Conservation (phyloP, 495 filamentous ascomycete genomes). For the Penicillium dipodomyicola region DNA sequence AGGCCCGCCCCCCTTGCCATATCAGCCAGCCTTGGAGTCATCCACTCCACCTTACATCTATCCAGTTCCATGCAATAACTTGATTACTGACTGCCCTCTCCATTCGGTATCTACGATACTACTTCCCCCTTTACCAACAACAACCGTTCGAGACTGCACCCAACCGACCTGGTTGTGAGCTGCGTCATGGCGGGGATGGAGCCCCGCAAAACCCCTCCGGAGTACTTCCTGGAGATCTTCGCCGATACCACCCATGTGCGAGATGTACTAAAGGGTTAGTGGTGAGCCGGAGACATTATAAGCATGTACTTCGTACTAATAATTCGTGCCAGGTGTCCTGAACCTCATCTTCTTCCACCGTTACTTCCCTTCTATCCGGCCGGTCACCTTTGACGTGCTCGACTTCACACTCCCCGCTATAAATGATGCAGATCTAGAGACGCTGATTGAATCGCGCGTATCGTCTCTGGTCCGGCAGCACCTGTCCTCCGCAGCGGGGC, state of each 20-base stretch:
- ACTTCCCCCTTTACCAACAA: constrained; percentile 4
- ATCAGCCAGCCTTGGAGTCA: constrained; percentile 8
- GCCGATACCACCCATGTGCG: constrained; percentile 77
- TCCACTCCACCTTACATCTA: constrained; percentile 14
- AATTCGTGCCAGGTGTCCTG: constrained; percentile 66
- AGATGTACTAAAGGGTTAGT: constrained; percentile 84
- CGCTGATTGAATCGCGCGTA: constrained; percentile 85
- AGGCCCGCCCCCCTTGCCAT: constrained; percentile 20
- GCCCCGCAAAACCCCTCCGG: constrained; percentile 63
- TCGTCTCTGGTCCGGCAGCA: constrained; percentile 66
- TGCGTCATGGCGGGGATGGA: constrained; percentile 47
- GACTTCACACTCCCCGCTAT: constrained; percentile 89
- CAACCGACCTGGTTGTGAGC: constrained; percentile 13
- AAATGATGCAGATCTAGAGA: constrained; percentile 84
- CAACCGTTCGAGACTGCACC: neutral
- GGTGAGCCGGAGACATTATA: too few species aligned
- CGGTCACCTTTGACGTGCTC: constrained; percentile 84
- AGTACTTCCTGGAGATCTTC: constrained; percentile 82
- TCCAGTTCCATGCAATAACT: constrained; percentile 9
- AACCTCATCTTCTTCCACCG: constrained; percentile 99
- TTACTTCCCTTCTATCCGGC: constrained; percentile 83
- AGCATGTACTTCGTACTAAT: neutral
- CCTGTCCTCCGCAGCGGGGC: constrained; percentile 44
- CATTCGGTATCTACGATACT: neutral
- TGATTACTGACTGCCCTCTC: neutral